phyloP scores from a whole-genome alignment of 2,329 filamentous ascomycete species.

The Hymenoscyphus repandus region DNA sequence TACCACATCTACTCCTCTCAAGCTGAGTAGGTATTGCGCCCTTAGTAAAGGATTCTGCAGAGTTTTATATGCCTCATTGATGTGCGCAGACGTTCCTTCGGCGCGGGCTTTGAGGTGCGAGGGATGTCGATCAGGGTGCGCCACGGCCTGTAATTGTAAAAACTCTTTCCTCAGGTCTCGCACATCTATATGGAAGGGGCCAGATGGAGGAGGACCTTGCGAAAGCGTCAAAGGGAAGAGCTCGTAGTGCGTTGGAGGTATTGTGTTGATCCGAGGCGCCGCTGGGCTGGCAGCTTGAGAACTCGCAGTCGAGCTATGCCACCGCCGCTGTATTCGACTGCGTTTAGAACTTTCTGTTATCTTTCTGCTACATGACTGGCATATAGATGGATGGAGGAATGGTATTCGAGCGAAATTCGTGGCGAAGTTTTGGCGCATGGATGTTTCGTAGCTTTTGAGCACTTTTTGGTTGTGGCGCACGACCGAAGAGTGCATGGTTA shows the following conservation, averaged over 20 bases:
- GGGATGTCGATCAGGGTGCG: slow-evolving; percentile 62
- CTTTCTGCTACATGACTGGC: slow-evolving; percentile 10
- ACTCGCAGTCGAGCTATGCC: slow-evolving; percentile 5
- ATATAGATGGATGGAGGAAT: slow-evolving; percentile 1
- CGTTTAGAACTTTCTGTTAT: background rate
- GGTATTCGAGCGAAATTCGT: background rate
- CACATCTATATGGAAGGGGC: slow-evolving; percentile 70
- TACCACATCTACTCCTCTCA: slow-evolving; percentile 70
- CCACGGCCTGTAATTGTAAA: slow-evolving; percentile 70
- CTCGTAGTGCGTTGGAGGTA: slow-evolving; percentile 64
- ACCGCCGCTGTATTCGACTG: background rate
- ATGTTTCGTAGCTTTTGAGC: slow-evolving; percentile 2
- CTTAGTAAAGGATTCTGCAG: slow-evolving; percentile 71
- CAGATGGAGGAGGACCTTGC: slow-evolving; percentile 67
- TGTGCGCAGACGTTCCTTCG: slow-evolving; percentile 71
- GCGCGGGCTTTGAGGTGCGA: slow-evolving; percentile 52
- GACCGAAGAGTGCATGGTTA: slow-evolving; percentile 12
- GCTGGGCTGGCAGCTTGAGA: slow-evolving; percentile 3
- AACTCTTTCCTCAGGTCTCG: slow-evolving; percentile 75
- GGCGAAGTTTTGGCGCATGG: slow-evolving; percentile 12
- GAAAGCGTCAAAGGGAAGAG: slow-evolving; percentile 82
- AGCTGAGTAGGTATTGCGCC: slow-evolving; percentile 78
- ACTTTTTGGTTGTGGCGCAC: slow-evolving; percentile 5
- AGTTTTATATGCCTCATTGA: slow-evolving; percentile 91
- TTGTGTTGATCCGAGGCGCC: background rate